These are phyloP conservation scores for Tetratostichococcus sp. DNA, from an alignment of 139 green algal genomes.

Conservation along the genomic window DNA sequence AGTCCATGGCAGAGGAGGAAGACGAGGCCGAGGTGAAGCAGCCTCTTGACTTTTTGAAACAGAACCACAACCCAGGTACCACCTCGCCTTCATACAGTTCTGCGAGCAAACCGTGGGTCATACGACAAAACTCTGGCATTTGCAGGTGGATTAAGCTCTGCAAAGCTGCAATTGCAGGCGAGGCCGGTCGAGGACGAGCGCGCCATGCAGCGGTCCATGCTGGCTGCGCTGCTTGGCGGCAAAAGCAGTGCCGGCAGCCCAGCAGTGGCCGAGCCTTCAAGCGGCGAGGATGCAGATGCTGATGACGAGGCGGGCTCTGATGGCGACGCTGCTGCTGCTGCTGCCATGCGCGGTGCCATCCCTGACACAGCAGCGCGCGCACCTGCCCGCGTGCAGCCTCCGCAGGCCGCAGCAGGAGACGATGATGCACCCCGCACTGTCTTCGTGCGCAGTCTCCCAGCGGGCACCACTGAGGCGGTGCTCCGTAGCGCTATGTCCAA, in stretches of 20 bases:
- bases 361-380: too few species aligned
- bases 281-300: too few species aligned
- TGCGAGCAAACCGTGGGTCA: too few species aligned
- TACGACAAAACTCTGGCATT: too few species aligned
- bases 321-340: too few species aligned
- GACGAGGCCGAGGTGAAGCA: neutral
- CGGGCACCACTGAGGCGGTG: conserved; percentile 49
- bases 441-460: conserved; percentile 71
- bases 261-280: neutral
- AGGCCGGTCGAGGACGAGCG: neutral
- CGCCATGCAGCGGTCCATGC: conserved; percentile 6
- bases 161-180: too few species aligned
- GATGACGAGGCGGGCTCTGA: neutral
- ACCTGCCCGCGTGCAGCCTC: too few species aligned
- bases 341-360: too few species aligned
- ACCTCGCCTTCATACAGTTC: too few species aligned
- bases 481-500: conserved; percentile 48
- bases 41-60: too few species aligned
- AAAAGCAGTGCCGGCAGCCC: neutral
- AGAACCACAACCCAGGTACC: too few species aligned
- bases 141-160: too few species aligned
- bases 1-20: neutral
- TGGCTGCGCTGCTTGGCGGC: conserved; percentile 10
- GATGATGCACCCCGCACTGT: conserved; percentile 45
- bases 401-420: neutral